Base-by-base conservation (phyloP, 352 stramenopile species). In the Pythium phragmiticola region DNA sequence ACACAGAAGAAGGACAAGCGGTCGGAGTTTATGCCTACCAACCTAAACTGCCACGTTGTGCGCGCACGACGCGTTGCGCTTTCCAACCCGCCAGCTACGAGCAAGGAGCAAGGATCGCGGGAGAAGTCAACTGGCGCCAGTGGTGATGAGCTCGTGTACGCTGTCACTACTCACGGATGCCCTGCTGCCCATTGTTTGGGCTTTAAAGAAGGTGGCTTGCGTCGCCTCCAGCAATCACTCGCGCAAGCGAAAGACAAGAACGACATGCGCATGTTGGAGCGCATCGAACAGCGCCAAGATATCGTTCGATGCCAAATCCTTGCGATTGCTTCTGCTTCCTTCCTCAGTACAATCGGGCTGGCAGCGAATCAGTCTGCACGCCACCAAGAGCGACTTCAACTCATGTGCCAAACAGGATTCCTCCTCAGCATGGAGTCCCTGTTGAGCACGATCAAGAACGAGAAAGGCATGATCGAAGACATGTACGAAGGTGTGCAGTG, bases 401-500 rank as follows among this genome's bases (percentile, higher is more conserved):
- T 92, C 19, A 82, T 91, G 17, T 91, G 78, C 39, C 79, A 76
- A 23, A 89, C 81, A 0, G 88, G 88, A 0, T 97, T 94, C 48
- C 69, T 98, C 21, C 74, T 98, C 45, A 97, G 87, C 60, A 98
- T 98, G 65, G 94, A 98, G 72, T 97, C 93, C 19, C 75, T 99
- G 14, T 62, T 99, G 36, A 97, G 85, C 68, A 97, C 96, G 21
- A 86, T 96, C 28, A 94, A 94, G 16, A 95, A 94, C 50, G 96
- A 99, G 71, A 89, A 97, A 49, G 92, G 90, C n/a, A 99, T 99
- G 96, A 84, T 99, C 4, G 83, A 97, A 74, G 91, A 98, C 62
- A 90, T 98, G 80, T 80, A 78, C 5, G 90, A 94, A 45, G 89
- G 87, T 23, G 65, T 94, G 45, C 72, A 90, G 52, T 97, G 88